Conservation (phyloP, 192 early-diverging fungal genomes). For the Podila minutissima region DNA sequence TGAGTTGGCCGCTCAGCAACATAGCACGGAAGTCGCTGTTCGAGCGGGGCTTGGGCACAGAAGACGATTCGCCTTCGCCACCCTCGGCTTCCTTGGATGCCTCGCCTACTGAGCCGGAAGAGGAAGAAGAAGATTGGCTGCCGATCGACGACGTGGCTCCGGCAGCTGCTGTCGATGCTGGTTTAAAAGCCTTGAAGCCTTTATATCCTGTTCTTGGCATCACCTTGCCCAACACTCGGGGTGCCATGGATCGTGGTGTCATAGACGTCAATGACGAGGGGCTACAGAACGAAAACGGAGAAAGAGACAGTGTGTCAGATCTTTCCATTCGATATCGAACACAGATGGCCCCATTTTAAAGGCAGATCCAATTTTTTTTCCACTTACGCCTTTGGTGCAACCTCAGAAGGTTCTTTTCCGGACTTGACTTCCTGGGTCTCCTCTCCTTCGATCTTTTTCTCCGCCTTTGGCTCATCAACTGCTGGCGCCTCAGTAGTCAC, state of each 20-base stretch:
- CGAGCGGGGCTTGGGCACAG: slow-evolving; percentile 11
- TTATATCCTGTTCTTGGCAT: background rate
- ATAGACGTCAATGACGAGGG: background rate
- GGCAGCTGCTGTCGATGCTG: background rate
- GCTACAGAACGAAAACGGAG: too few species aligned
- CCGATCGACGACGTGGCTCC: background rate
- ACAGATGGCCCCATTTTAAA: too few species aligned
- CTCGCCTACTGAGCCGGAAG: background rate
- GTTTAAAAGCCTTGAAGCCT: background rate
- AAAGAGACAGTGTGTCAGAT: too few species aligned
- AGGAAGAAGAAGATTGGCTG: too few species aligned
- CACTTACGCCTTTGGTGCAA: too few species aligned
- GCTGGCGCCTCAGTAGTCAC: background rate
- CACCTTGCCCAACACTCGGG: background rate
- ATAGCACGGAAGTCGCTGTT: slow-evolving; percentile 32
- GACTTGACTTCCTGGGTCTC: too few species aligned
- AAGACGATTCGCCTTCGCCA: background rate
- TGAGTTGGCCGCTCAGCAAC: slow-evolving; percentile 31
- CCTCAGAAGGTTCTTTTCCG: too few species aligned
- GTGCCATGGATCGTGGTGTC: background rate
- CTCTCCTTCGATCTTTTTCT: background rate
- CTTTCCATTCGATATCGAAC: too few species aligned
- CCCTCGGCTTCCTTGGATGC: background rate
- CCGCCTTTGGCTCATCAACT: too few species aligned
- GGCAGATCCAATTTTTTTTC: too few species aligned